Evolutionary conservation across 768 basidiomycete species (phyloP).

Genomic region (Leccinum subtestaceum): DNA sequence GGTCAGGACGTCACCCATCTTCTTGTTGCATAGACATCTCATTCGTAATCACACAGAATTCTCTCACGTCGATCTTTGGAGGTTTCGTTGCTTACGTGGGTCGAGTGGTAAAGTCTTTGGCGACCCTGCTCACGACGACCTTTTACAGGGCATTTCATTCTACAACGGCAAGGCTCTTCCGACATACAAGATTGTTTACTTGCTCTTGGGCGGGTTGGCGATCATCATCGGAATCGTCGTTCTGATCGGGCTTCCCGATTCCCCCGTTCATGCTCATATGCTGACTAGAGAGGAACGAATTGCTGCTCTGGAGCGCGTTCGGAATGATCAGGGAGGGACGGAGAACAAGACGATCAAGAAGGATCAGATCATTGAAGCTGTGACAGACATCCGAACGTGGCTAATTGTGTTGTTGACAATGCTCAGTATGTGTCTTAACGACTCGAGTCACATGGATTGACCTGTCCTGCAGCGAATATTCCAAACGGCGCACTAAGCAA

Average conservation of each 20-base stretch:
- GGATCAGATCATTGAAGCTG: slow-evolving; percentile 55
- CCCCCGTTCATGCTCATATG: slow-evolving; percentile 57
- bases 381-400: slow-evolving; percentile 60
- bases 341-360: slow-evolving; percentile 59
- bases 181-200: slow-evolving; percentile 60
- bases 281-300: slow-evolving; percentile 58
- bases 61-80: slow-evolving; percentile 57
- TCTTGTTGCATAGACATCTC: background rate
- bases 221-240: slow-evolving; percentile 56
- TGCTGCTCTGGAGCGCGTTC: slow-evolving; percentile 61
- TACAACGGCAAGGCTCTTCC: slow-evolving; percentile 45
- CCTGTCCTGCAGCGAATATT: slow-evolving; percentile 47
- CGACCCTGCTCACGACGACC: background rate
- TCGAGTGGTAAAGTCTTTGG: background rate
- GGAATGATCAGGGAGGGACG: slow-evolving; percentile 64
- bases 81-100: slow-evolving; percentile 62
- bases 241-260: slow-evolving; percentile 62
- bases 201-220: slow-evolving; percentile 58
- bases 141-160: slow-evolving; percentile 52
- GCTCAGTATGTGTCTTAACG: slow-evolving; percentile 41
- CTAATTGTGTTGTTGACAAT: slow-evolving; percentile 56
- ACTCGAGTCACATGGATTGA: background rate
- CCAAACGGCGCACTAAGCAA: slow-evolving; percentile 65
- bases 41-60: slow-evolving; percentile 41
- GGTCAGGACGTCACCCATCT: slow-evolving; percentile 33